phyloP scores from a whole-genome alignment of 106 monocot genomes.

The Allium sativum region DNA sequence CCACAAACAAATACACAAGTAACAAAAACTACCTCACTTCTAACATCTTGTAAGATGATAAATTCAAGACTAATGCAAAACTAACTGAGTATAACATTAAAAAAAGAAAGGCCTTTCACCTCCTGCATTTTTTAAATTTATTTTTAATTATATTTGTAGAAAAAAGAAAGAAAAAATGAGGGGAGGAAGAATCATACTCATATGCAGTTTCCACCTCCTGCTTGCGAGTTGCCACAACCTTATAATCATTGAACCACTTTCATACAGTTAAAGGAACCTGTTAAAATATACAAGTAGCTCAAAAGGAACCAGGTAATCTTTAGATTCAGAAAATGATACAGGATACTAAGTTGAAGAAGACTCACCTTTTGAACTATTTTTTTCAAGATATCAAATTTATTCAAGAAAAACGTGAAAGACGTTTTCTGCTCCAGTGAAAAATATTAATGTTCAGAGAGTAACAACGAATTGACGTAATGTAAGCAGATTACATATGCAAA shows the following conservation, averaged over 20 bases:
- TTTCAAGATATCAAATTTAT: slow-evolving; percentile 97
- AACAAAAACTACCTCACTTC: no score
- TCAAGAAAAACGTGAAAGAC: slow-evolving; percentile 89
- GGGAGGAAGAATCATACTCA: slow-evolving; percentile 46
- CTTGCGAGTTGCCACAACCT: slow-evolving; percentile 69
- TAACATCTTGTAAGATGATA: no score
- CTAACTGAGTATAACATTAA: no score
- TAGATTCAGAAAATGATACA: not conserved
- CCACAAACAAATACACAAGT: no score
- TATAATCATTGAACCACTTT: slow-evolving; percentile 97
- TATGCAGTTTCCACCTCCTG: slow-evolving; percentile 99
- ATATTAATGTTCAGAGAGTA: not conserved
- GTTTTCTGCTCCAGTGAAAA: slow-evolving; percentile 62
- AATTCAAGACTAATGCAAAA: no score
- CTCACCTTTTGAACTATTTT: slow-evolving; percentile 74
- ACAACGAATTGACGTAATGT: slow-evolving; percentile 6
- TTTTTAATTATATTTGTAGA: not conserved
- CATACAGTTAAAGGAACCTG: slow-evolving; percentile 93
- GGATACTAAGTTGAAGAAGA: not conserved
- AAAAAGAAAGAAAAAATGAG: not conserved
- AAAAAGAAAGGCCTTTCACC: no score
- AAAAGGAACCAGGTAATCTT: not conserved
- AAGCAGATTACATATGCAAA: slow-evolving; percentile 8
- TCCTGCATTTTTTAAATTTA: no score
- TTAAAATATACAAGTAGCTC: not conserved